Evolutionary conservation across 768 basidiomycete genomes (phyloP).

Genomic region (Fibroporia radiculosa): DNA sequence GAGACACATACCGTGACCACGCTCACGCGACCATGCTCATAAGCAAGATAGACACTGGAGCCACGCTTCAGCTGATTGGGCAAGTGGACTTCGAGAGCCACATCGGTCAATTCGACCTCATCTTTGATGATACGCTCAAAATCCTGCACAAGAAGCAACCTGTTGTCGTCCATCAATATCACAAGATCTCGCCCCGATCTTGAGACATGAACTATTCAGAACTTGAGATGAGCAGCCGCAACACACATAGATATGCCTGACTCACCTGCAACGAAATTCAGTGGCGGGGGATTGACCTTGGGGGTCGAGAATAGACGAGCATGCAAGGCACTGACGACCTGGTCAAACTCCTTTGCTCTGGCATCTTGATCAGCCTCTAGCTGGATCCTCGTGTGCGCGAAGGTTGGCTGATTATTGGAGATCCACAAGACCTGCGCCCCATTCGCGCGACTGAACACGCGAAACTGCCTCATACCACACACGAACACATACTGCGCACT

Average conservation of each 20-base stretch:
- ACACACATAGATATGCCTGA: neutral
- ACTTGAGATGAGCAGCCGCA: neutral
- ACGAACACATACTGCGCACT: conserved; percentile 51
- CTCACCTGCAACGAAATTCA: conserved; percentile 6
- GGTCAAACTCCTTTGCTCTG: neutral
- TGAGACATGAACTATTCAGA: conserved; percentile 28
- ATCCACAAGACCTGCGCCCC: conserved; percentile 37
- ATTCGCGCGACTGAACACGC: conserved; percentile 45
- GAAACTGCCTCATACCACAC: conserved; percentile 39
- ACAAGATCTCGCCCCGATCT: conserved; percentile 28
- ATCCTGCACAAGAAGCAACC: conserved; percentile 26
- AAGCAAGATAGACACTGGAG: conserved; percentile 20
- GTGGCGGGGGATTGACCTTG: neutral
- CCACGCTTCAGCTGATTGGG: neutral
- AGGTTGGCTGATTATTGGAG: neutral
- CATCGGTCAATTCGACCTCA: conserved; percentile 12
- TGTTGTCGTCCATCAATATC: conserved; percentile 14
- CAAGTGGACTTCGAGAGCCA: conserved; percentile 15
- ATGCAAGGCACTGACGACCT: neutral
- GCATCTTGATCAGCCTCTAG: neutral
- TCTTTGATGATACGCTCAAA: conserved; percentile 24
- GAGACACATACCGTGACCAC: conserved; percentile 18
- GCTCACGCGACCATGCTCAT: conserved; percentile 20
- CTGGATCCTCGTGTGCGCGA: neutral
- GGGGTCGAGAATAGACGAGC: neutral